Evolutionary conservation across 148 eudicot genomes (phyloP).

Genomic region (Mesembryanthemum crystallinum): DNA sequence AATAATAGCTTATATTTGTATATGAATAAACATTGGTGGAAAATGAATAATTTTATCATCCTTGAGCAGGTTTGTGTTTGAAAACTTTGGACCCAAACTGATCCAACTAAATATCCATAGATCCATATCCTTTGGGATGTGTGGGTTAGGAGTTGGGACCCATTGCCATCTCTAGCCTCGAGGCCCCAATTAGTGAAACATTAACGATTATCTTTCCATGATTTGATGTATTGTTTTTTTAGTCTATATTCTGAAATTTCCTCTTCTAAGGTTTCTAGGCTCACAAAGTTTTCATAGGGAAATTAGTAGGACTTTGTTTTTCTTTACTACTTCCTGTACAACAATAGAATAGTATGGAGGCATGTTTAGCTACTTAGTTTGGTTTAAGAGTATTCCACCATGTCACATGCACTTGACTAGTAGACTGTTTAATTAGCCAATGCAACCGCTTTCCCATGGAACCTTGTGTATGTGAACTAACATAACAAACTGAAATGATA

Average conservation of each 20-base stretch:
- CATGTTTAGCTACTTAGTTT: background rate
- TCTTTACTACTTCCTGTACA: background rate
- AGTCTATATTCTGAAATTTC: background rate
- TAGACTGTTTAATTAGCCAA: background rate
- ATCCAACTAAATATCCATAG: too few species aligned
- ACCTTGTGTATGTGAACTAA: background rate
- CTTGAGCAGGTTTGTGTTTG: too few species aligned
- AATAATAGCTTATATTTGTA: too few species aligned
- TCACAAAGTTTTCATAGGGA: background rate
- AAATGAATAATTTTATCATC: too few species aligned
- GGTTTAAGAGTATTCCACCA: background rate
- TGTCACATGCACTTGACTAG: background rate
- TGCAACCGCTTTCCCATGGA: slow-evolving; percentile 5
- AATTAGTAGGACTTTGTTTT: background rate
- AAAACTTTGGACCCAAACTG: too few species aligned
- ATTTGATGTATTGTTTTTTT: background rate
- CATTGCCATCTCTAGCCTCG: too few species aligned
- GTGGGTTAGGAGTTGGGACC: too few species aligned
- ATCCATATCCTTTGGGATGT: too few species aligned
- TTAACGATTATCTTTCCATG: background rate
- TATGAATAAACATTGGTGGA: too few species aligned
- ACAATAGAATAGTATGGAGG: background rate
- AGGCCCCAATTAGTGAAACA: background rate
- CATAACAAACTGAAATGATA: background rate
- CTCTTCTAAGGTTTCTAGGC: background rate